Conservation (phyloP, 2,329 filamentous ascomycete species). For the Beauveria varroae region DNA sequence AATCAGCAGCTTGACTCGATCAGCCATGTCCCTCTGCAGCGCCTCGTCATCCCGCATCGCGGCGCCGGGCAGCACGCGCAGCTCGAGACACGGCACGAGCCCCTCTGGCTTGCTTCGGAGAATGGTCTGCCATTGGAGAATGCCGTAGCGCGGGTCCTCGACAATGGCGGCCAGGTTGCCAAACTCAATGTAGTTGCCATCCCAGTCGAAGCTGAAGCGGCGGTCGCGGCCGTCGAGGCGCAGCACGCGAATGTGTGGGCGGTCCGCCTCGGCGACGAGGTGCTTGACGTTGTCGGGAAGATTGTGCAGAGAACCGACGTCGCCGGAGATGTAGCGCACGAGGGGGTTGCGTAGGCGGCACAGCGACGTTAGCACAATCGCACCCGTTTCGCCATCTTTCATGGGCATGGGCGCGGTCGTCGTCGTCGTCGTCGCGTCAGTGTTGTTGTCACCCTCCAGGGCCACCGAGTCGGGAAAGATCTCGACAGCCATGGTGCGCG, state of each 20-base stretch:
- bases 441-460: not conserved
- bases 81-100: slow-evolving; percentile 12
- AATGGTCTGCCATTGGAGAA: slow-evolving; percentile 38
- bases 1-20: slow-evolving; percentile 17
- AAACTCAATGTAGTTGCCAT: slow-evolving; percentile 31
- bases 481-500: slow-evolving; percentile 28
- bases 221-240: slow-evolving; percentile 33
- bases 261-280: slow-evolving; percentile 16
- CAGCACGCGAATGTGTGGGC: slow-evolving; percentile 24
- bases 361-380: slow-evolving; percentile 35
- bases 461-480: slow-evolving; percentile 22
- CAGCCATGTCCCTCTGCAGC: slow-evolving; percentile 15
- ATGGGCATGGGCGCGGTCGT: slow-evolving; percentile 13
- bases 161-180: slow-evolving; percentile 20
- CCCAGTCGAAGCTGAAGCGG: slow-evolving; percentile 36
- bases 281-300: slow-evolving; percentile 18
- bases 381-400: slow-evolving; percentile 25
- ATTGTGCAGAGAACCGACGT: slow-evolving; percentile 32
- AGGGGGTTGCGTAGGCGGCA: slow-evolving; percentile 34
- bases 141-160: slow-evolving; percentile 16
- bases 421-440: not conserved
- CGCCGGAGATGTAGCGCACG: slow-evolving; percentile 35
- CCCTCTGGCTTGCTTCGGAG: slow-evolving; percentile 15
- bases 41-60: not conserved
- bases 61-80: slow-evolving; percentile 1